These are phyloP conservation scores for Paraconiothyrium brasiliense DNA, from an alignment of 2,329 filamentous ascomycete species.

Conservation along the genomic window DNA sequence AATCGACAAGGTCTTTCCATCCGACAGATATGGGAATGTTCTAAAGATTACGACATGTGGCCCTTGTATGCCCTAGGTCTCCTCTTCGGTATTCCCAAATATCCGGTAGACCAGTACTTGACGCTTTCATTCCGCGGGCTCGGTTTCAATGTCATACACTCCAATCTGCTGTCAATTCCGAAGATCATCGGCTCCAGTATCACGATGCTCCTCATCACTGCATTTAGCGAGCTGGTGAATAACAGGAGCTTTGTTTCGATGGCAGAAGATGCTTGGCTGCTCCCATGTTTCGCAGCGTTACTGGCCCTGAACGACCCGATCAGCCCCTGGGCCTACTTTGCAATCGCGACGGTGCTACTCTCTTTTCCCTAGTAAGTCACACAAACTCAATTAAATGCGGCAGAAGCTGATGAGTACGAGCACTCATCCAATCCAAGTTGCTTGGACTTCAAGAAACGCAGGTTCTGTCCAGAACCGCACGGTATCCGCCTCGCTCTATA, in stretches of 20 bases:
- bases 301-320: conserved; percentile 21
- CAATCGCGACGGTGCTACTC: conserved; percentile 55
- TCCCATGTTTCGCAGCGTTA: conserved; percentile 24
- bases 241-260: conserved; percentile 23
- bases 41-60: conserved; percentile 36
- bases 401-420: not conserved
- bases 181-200: conserved; percentile 20
- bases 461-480: conserved; percentile 67
- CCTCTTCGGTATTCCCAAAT: conserved; percentile 22
- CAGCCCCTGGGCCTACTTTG: conserved; percentile 59
- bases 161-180: conserved; percentile 69
- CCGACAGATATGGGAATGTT: conserved; percentile 27
- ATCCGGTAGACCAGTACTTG: conserved; percentile 11
- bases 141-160: conserved; percentile 68
- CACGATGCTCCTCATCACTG: conserved; percentile 25
- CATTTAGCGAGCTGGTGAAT: conserved; percentile 22
- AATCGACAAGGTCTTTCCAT: conserved; percentile 61
- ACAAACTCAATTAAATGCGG: conserved; percentile 22
- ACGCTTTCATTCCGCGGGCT: conserved; percentile 62
- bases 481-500: conserved; percentile 68
- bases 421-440: conserved; percentile 62
- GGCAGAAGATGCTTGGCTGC: conserved; percentile 24
- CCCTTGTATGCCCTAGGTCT: conserved; percentile 33
- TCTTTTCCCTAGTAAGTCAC: conserved; percentile 47
- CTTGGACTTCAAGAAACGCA: conserved; percentile 66